Percentiles rank a stretch among this genome's conserved stretches.
These are phyloP conservation scores for Cercospora citrullina DNA, from an alignment of 2,329 filamentous ascomycete genomes.

Conservation along the genomic window DNA sequence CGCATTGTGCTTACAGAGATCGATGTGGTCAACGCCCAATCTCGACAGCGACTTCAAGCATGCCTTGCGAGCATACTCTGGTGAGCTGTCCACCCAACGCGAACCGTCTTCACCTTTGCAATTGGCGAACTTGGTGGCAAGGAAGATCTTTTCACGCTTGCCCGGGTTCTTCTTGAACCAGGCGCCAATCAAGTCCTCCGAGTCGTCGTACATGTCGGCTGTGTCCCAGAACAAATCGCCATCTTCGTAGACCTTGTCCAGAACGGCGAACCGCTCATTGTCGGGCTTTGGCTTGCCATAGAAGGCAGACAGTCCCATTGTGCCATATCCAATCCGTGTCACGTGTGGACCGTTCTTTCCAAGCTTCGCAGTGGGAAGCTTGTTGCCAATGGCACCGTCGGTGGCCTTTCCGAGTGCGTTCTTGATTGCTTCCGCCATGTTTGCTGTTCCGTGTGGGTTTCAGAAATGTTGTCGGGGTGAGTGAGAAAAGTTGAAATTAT, in stretches of 20 bases:
- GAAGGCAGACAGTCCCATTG: constrained; percentile 54
- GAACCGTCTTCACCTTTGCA: constrained; percentile 41
- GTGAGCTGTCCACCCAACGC: constrained; percentile 41
- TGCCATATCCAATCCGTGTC: constrained; percentile 54
- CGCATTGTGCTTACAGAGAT: constrained; percentile 39
- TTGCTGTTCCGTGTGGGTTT: background rate
- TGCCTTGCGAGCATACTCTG: constrained; percentile 45
- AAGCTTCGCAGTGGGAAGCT: constrained; percentile 49
- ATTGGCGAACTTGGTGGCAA: constrained; percentile 57
- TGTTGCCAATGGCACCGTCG: constrained; percentile 30
- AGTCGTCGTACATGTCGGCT: constrained; percentile 43
- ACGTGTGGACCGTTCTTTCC: constrained; percentile 56
- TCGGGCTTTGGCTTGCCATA: constrained; percentile 54
- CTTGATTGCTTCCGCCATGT: constrained; percentile 25
- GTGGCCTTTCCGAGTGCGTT: constrained; percentile 28
- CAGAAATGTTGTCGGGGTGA: background rate
- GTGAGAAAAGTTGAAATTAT: background rate
- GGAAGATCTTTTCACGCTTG: constrained; percentile 51
- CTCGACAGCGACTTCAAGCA: constrained; percentile 44
- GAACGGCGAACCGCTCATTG: constrained; percentile 52
- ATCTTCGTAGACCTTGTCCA: constrained; percentile 53
- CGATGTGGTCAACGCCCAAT: constrained; percentile 43
- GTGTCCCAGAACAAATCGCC: constrained; percentile 57
- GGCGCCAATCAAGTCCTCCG: constrained; percentile 28
- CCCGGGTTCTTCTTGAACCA: constrained; percentile 48